Base-by-base conservation (phyloP, 2,329 filamentous ascomycete species). In the Penicillium polonicum region DNA sequence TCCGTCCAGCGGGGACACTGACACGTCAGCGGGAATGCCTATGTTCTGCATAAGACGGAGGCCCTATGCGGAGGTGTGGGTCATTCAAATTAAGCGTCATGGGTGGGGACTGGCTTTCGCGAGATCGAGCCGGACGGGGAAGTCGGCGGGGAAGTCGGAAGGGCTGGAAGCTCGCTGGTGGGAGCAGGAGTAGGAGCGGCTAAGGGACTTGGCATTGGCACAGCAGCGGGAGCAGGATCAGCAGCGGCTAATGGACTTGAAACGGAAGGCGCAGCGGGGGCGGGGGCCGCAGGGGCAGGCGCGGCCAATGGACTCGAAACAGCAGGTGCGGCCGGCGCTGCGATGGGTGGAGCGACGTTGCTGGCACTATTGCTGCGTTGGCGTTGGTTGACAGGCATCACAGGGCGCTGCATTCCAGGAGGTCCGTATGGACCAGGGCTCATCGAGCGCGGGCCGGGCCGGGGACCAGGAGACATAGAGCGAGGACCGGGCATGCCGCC, bases 51-150 rank as follows among this genome's bases (percentile, higher is more conserved):
- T 17, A 31, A 39, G 39, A 36, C 17, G n/a, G 31, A 46, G 39
- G 17, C 46, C 46, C 3, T 43, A 49, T 39, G 49, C 52, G 55
- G 50, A 55, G 21, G 57, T 36, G 29, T 50, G 42, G 21, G 41
- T 61, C 56, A 46, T 53, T 63, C 53, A 60, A n/a, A 56, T 60
- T 63, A 65, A 38, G 50, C 44, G 43, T 57, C 48, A 70, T 84
- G 82, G 36, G 82, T 82, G 6, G 83, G 82, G 41, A 86, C 79
- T 27, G 83, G 82, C 70, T 86, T 85, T 55, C 83, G 79, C 63
- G 73, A 77, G 58, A 84, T 76, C 27, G 77, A 60, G 43, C 48
- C 61, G 3, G 71, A 39, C 75, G 70, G 55, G 72, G 74, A 55
- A 66, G 70, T 52, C 61, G 74, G 48, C 63, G 69, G 59, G 46